Base-by-base conservation (phyloP, 371 early-diverging fungal genomes). In the Parasitella parasitica region DNA sequence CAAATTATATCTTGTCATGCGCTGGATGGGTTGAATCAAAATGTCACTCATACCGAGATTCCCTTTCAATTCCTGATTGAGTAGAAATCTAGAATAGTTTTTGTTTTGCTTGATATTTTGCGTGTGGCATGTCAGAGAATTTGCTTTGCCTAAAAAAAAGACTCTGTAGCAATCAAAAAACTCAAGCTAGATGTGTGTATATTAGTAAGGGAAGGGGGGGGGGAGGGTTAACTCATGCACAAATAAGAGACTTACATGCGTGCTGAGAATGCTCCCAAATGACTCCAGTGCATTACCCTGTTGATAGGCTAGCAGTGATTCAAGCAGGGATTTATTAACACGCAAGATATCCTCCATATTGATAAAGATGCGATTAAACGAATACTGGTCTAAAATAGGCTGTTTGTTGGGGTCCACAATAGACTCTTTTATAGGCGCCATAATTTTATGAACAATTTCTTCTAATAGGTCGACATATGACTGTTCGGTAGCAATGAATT, bases 21-120 rank as follows among this genome's bases (percentile, higher is more conserved):
- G 71, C n/a, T 74, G 71, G 15, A 67, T 59, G 34, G 69, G 69
- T 30, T 55, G 37, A n/a, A 61, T 63, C 16, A 75, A 35, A 11
- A 66, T 35, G 43, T 66, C 73, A 16, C 22, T 59, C 43, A 73
- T 53, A 7, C 57, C 66, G 6, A 56, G 41, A 24, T 52, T 61
- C 2, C 53, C 52, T 37, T 55, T 48, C 6, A 64, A 12, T 26
- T 37, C 16, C n/a, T 46, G 57, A 20, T 57, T 63, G 12, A 66
- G n/a, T 20, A 71, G 38, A 51, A 63, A 66, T 35, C 63, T 63
- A 1, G 27, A 32, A 32, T 66, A 71, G 7, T 35, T 38, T 27
- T 60, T 50, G 13, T 66, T 66, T 12, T 62, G 59, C 20, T 61
- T 69, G 32, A 48, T 57, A 16, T 57, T 64, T 54, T 57, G 59